Conservation (phyloP, 2,329 filamentous ascomycete genomes). For the Cyphellophora europaea region DNA sequence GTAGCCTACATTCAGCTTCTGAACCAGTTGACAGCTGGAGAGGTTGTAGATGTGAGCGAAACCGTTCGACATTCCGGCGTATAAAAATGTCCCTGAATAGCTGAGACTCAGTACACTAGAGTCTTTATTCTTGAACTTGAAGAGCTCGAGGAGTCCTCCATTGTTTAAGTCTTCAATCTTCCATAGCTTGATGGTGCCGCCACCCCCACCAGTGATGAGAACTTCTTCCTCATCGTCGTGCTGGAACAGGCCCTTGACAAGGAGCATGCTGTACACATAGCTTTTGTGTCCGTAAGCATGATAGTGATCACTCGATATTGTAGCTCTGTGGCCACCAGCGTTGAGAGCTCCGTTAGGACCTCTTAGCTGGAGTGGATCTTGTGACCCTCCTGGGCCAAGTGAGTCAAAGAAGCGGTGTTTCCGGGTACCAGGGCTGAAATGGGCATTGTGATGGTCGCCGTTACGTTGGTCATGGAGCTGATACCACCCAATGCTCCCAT, state of each 20-base stretch:
- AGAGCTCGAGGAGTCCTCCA: conserved; percentile 60
- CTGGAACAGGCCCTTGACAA: conserved; percentile 64
- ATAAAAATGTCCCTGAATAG: conserved; percentile 83
- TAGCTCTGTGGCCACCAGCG: conserved; percentile 53
- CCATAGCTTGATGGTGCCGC: conserved; percentile 95
- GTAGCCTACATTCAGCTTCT: conserved; percentile 74
- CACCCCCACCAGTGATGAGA: conserved; percentile 81
- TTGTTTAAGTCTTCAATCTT: conserved; percentile 26
- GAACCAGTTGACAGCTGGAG: conserved; percentile 81
- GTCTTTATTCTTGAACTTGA: conserved; percentile 54
- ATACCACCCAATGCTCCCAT: conserved; percentile 57
- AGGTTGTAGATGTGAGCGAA: conserved; percentile 95
- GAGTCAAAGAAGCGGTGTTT: conserved; percentile 87
- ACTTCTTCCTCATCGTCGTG: conserved; percentile 66
- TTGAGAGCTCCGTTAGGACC: conserved; percentile 40
- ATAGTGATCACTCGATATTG: conserved; percentile 73
- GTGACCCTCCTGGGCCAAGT: conserved; percentile 67
- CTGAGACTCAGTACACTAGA: conserved; percentile 66
- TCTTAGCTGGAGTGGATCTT: conserved; percentile 6
- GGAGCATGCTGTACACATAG: conserved; percentile 92
- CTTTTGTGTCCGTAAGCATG: conserved; percentile 88
- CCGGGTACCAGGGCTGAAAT: conserved; percentile 61
- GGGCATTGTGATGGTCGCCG: conserved; percentile 51
- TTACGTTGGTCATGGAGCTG: conserved; percentile 56
- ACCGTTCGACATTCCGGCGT: conserved; percentile 78